Percentiles rank a stretch among this genome's conserved stretches.
Conservation (phyloP, 192 early-diverging fungal genomes). For the Lunasporangiospora selenospora region DNA sequence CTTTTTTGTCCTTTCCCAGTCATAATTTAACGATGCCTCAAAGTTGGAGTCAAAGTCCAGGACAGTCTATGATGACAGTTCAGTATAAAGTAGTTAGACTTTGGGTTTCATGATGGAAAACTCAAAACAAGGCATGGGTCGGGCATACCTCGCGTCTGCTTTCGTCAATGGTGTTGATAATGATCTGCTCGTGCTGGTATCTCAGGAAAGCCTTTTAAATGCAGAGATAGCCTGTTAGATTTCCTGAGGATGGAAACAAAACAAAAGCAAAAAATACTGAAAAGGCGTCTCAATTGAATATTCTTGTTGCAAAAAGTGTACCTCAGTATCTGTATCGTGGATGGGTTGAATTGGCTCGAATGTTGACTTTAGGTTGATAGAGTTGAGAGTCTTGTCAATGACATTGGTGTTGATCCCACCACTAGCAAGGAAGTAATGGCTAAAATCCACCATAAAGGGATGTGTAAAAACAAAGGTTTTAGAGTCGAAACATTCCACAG, state of each 20-base stretch:
- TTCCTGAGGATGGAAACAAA: background rate
- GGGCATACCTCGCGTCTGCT: constrained; percentile 60
- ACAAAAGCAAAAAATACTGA: background rate
- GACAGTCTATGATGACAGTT: constrained; percentile 64
- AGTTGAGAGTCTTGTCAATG: constrained; percentile 63
- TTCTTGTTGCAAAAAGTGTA: background rate
- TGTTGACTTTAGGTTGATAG: constrained; percentile 72
- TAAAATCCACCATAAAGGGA: too few relatives aligned
- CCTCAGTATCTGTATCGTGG: constrained; percentile 85
- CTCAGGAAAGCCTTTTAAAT: constrained; percentile 64
- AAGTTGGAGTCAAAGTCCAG: constrained; percentile 72
- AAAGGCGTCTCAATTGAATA: background rate
- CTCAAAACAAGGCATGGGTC: background rate
- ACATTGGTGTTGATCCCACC: constrained; percentile 81
- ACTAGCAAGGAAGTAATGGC: constrained; percentile 78
- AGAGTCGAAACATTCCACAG: too few relatives aligned
- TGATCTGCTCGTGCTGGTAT: constrained; percentile 78
- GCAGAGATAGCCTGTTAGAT: too few relatives aligned
- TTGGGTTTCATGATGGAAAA: background rate
- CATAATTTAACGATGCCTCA: constrained; percentile 59
- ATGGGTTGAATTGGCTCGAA: constrained; percentile 78
- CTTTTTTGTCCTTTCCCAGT: constrained; percentile 79
- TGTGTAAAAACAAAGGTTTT: too few relatives aligned
- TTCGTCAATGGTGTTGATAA: constrained; percentile 78
- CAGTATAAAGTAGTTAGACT: too few relatives aligned